phyloP scores from a whole-genome alignment of 2,329 filamentous ascomycete species.

The Aspergillus bombycis region DNA sequence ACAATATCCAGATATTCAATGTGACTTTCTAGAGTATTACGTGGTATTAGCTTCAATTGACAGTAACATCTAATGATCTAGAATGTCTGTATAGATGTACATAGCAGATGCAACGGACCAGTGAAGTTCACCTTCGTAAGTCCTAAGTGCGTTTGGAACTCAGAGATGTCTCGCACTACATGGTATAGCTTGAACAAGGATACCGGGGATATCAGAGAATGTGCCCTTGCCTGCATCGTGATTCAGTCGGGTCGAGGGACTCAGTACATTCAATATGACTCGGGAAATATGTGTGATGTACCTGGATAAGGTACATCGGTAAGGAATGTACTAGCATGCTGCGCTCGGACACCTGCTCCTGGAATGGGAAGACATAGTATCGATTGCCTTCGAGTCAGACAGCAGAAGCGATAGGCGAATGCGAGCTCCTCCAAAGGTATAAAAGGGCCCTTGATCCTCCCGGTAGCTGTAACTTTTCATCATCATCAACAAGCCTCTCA shows the following conservation, averaged over 20 bases:
- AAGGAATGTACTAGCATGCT: background rate
- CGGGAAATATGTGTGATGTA: no score
- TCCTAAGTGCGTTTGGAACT: no score
- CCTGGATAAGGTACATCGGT: background rate
- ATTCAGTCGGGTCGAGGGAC: background rate
- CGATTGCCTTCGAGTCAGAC: background rate
- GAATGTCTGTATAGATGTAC: no score
- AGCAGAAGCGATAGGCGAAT: no score
- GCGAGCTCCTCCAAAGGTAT: background rate
- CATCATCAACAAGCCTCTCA: background rate
- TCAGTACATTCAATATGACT: background rate
- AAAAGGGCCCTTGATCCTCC: background rate
- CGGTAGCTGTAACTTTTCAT: background rate
- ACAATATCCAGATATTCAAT: no score
- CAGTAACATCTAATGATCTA: no score
- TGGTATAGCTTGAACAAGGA: no score
- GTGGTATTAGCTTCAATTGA: no score
- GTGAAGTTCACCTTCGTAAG: background rate
- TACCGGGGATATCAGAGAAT: background rate
- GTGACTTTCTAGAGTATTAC: no score
- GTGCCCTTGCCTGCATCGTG: background rate
- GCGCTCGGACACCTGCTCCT: background rate
- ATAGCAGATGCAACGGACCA: background rate
- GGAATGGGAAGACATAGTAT: background rate
- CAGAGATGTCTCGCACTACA: no score